Conservation (phyloP, 441 rosid genomes). For the Erysimum cheiri region DNA sequence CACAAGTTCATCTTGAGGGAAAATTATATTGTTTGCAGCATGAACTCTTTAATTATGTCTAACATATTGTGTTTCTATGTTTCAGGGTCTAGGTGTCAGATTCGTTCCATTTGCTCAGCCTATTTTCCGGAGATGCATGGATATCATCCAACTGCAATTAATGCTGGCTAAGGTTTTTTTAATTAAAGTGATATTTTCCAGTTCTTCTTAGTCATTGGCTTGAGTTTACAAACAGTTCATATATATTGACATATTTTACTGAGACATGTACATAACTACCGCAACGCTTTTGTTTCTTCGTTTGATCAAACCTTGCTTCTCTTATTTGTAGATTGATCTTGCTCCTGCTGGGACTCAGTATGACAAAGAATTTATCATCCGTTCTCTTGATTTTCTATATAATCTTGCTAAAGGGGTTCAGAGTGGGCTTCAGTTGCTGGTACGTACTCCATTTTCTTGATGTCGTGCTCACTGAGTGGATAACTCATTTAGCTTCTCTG, state of each 20-base stretch:
- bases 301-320: background rate
- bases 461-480: background rate
- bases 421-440: background rate
- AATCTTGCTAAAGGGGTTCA: background rate
- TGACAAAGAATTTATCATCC: background rate
- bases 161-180: constrained; percentile 57
- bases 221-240: too few species aligned
- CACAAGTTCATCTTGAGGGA: background rate
- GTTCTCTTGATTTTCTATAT: background rate
- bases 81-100: constrained; percentile 85
- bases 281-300: background rate
- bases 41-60: constrained; percentile 5
- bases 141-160: constrained; percentile 76
- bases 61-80: constrained; percentile 40
- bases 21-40: background rate
- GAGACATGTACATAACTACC: background rate
- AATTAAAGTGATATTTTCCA: too few species aligned
- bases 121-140: constrained; percentile 83
- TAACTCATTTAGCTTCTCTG: background rate
- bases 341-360: background rate
- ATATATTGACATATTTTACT: too few species aligned
- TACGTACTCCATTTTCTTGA: background rate
- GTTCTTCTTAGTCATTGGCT: too few species aligned
- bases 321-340: background rate
- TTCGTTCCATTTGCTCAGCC: constrained; percentile 93